phyloP scores from a whole-genome alignment of 192 early-diverging fungal species.

The Coemansia sp. region DNA sequence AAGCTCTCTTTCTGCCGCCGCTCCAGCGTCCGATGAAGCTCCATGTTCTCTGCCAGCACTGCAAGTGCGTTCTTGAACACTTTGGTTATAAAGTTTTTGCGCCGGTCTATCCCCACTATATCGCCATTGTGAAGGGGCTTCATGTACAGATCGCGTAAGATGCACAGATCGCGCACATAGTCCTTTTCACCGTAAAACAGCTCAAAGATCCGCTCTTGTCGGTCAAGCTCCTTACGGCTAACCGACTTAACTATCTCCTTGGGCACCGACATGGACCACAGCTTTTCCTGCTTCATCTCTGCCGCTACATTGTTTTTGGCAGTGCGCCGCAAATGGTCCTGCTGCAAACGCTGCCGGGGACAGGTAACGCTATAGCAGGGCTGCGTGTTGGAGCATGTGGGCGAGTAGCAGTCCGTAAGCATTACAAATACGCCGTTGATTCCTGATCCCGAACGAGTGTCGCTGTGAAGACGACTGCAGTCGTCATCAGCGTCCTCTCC shows the following conservation, averaged over 20 bases:
- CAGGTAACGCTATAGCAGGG: conserved; percentile 90
- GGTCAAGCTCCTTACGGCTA: conserved; percentile 72
- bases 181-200: conserved; percentile 87
- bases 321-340: conserved; percentile 50
- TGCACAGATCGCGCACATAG: conserved; percentile 84
- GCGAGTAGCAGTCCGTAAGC: conserved; percentile 90
- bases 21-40: conserved; percentile 59
- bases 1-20: conserved; percentile 63
- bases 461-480: background rate
- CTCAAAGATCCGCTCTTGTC: conserved; percentile 94
- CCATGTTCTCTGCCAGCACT: conserved; percentile 61
- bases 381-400: conserved; percentile 76
- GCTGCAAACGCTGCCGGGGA: conserved; percentile 62
- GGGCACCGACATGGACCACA: conserved; percentile 84
- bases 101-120: conserved; percentile 62
- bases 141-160: conserved; percentile 76
- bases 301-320: conserved; percentile 48
- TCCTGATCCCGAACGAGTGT: background rate
- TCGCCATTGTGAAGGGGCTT: conserved; percentile 60
- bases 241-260: conserved; percentile 67
- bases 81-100: conserved; percentile 68
- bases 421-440: conserved; percentile 85
- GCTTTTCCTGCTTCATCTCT: conserved; percentile 64
- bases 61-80: conserved; percentile 80
- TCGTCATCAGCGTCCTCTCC: conserved; percentile 20